Percentiles rank a stretch among this genome's conserved stretches.
Evolutionary conservation across 2,329 filamentous ascomycete genomes (phyloP).

Genomic region (Proliferodiscus dingleyae): DNA sequence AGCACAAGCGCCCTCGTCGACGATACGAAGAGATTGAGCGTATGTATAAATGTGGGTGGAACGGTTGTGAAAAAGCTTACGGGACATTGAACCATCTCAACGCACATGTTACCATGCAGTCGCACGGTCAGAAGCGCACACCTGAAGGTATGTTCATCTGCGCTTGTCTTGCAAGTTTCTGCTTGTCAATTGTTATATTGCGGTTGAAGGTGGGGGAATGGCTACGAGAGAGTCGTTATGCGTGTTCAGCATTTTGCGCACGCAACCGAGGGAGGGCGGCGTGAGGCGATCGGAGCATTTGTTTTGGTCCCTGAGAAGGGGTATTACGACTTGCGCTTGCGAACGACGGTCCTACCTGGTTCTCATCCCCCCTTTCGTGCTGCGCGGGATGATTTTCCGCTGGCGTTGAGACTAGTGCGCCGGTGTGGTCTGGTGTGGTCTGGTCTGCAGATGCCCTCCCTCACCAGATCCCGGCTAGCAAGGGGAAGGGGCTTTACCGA

Average conservation of each 20-base stretch:
- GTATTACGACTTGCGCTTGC: no score
- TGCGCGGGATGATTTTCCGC: conserved; percentile 30
- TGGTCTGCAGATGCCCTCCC: conserved; percentile 39
- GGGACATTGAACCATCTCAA: conserved; percentile 96
- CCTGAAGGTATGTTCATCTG: conserved; percentile 75
- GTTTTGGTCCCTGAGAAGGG: no score
- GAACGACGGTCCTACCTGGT: conserved; percentile 7
- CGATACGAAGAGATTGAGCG: conserved; percentile 98
- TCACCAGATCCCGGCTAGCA: conserved; percentile 40
- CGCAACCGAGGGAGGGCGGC: no score
- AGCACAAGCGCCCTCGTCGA: conserved; percentile 90
- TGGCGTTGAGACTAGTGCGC: conserved; percentile 44
- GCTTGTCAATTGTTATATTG: background rate
- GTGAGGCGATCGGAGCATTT: no score
- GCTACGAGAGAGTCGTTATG: conserved; percentile 1
- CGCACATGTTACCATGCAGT: conserved; percentile 98
- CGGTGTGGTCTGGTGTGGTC: no score
- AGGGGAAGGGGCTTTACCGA: conserved; percentile 35
- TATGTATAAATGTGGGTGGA: conserved; percentile 99
- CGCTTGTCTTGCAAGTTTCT: background rate
- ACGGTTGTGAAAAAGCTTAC: conserved; percentile 97
- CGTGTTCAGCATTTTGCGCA: no score
- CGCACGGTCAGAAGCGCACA: conserved; percentile 87
- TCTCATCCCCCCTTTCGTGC: no score
- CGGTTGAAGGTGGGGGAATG: background rate